These are phyloP conservation scores for Sequoia sempervirens DNA, from an alignment of 75 land plant genomes.

Conservation along the genomic window DNA sequence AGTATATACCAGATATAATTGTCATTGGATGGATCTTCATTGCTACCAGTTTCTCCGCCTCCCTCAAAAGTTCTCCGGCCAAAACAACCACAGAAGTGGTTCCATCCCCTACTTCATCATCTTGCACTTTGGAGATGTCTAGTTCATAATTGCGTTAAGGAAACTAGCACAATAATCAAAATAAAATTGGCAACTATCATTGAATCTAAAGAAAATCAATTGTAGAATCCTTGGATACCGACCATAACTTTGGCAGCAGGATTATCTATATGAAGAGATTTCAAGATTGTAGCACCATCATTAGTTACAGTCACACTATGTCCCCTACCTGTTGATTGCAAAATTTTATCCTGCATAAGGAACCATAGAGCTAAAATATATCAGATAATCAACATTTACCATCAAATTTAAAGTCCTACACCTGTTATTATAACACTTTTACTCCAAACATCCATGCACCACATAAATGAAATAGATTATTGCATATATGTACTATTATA, in stretches of 20 bases:
- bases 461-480: not conserved
- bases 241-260: conserved; percentile 97
- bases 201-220: not conserved
- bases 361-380: not conserved
- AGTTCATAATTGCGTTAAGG: not conserved
- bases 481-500: not conserved
- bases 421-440: not conserved
- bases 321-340: conserved; percentile 95
- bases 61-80: conserved; percentile 92
- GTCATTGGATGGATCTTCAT: conserved; percentile 98
- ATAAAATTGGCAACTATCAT: not conserved
- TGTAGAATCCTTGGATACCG: conserved; percentile 54
- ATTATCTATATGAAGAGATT: conserved; percentile 92
- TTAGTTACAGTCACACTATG: conserved; percentile 88
- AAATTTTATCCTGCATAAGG: conserved; percentile 70
- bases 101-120: conserved; percentile 99
- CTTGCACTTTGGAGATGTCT: conserved; percentile 98
- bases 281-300: conserved; percentile 97
- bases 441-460: not conserved
- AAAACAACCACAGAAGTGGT: conserved; percentile 98
- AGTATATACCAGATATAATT: conserved; percentile 67
- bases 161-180: not conserved
- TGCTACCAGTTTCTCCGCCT: conserved; percentile 84
- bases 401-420: not conserved
- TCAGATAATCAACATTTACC: not conserved